These are phyloP conservation scores for Aspergillus uvarum DNA, from an alignment of 2,329 filamentous ascomycete species.

Conservation along the genomic window DNA sequence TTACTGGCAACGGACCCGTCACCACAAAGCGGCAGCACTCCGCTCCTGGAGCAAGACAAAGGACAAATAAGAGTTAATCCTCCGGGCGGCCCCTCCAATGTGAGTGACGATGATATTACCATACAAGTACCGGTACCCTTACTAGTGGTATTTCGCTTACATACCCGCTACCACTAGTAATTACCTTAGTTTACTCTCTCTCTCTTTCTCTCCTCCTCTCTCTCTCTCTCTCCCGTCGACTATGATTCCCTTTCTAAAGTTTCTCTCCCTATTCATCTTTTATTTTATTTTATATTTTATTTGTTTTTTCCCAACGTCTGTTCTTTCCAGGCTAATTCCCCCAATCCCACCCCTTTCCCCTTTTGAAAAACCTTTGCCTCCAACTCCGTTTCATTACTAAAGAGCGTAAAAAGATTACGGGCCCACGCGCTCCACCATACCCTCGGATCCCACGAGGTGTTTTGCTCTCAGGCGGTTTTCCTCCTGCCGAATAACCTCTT, in stretches of 20 bases:
- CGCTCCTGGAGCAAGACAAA: slow-evolving; percentile 15
- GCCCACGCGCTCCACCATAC: slow-evolving; percentile 33
- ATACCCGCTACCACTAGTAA: slow-evolving; percentile 8
- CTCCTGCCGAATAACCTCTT: slow-evolving; percentile 28
- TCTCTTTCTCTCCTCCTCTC: background rate
- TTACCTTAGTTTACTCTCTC: background rate
- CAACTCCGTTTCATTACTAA: slow-evolving; percentile 14
- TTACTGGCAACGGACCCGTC: slow-evolving; percentile 23
- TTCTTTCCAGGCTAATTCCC: background rate
- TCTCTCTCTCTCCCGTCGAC: slow-evolving; percentile 2
- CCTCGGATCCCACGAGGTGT: slow-evolving; percentile 43
- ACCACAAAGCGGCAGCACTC: slow-evolving; percentile 26
- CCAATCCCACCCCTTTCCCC: background rate
- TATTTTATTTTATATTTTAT: no score
- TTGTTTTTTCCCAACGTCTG: background rate
- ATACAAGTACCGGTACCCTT: slow-evolving; percentile 20
- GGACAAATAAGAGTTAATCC: slow-evolving; percentile 19
- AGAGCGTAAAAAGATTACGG: slow-evolving; percentile 24
- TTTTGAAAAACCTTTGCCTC: slow-evolving; percentile 2
- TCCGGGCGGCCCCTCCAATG: slow-evolving; percentile 13
- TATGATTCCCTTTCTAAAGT: slow-evolving; percentile 1
- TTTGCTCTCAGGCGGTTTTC: slow-evolving; percentile 20
- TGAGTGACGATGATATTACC: slow-evolving; percentile 10
- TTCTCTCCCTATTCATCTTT: background rate
- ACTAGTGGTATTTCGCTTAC: slow-evolving; percentile 15